Conservation (phyloP, 2,329 filamentous ascomycete species). For the Arthrobotrys entomopaga region DNA sequence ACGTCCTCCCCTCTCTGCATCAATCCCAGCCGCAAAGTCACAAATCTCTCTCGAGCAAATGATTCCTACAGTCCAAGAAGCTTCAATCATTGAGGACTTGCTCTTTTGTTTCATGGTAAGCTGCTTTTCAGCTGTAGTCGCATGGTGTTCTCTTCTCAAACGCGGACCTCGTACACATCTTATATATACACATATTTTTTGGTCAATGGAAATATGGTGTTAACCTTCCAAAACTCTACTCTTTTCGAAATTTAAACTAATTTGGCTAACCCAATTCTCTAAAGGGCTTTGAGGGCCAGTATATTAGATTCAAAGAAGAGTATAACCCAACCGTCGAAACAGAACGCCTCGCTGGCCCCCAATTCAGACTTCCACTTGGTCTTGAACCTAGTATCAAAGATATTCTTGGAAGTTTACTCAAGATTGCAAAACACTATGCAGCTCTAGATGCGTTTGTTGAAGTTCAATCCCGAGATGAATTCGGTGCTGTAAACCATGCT, state of each 20-base stretch:
- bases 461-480: constrained; percentile 90
- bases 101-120: constrained; percentile 86
- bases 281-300: constrained; percentile 90
- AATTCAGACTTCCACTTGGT: constrained; percentile 80
- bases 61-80: constrained; percentile 83
- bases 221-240: too few relatives aligned
- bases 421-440: constrained; percentile 91
- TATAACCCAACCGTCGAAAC: constrained; percentile 88
- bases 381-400: constrained; percentile 92
- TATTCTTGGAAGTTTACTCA: constrained; percentile 85
- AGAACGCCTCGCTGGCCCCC: constrained; percentile 83
- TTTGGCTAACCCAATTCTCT: not conserved
- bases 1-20: constrained; percentile 70
- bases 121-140: too few relatives aligned
- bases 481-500: constrained; percentile 93
- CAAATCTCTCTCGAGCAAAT: constrained; percentile 76
- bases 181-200: not conserved
- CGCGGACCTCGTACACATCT: not conserved
- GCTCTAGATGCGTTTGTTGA: constrained; percentile 93
- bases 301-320: constrained; percentile 83
- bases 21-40: constrained; percentile 75
- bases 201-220: too few relatives aligned
- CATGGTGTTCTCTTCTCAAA: not conserved
- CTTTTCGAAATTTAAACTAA: not conserved
- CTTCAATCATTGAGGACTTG: constrained; percentile 86